Conservation (phyloP, 2,329 filamentous ascomycete genomes). For the Beauveria australis region DNA sequence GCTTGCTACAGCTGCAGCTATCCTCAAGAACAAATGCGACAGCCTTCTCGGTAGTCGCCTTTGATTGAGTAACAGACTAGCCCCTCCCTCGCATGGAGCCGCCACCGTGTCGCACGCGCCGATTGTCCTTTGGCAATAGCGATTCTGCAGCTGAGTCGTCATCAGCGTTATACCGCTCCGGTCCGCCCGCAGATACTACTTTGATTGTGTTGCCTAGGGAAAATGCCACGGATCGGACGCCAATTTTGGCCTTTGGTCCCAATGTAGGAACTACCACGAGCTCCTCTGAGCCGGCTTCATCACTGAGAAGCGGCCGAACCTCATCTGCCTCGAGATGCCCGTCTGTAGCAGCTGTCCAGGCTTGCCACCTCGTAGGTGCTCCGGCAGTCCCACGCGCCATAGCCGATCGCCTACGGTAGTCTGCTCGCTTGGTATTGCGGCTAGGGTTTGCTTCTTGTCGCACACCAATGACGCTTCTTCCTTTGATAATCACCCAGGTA, state of each 20-base stretch:
- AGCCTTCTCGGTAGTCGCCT: neutral
- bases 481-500: constrained; percentile 53
- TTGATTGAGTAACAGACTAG: neutral
- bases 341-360: constrained; percentile 43
- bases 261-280: constrained; percentile 54
- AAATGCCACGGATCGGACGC: constrained; percentile 57
- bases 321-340: constrained; percentile 37
- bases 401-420: constrained; percentile 12
- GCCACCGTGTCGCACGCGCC: constrained; percentile 29
- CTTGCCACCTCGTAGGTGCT: constrained; percentile 35
- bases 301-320: constrained; percentile 34
- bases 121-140: constrained; percentile 27
- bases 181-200: constrained; percentile 54
- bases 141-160: constrained; percentile 22
- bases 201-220: constrained; percentile 68
- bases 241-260: constrained; percentile 57
- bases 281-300: constrained; percentile 36
- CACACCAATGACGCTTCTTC: constrained; percentile 56
- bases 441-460: constrained; percentile 32
- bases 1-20: neutral
- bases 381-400: constrained; percentile 11
- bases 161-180: constrained; percentile 51
- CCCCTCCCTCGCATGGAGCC: constrained; percentile 2
- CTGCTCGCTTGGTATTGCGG: neutral
- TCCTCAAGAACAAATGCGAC: neutral